Percentiles rank a stretch among this genome's conserved stretches.
Conservation (phyloP, 2,329 filamentous ascomycete genomes). For the Dothideomycetes sp. region DNA sequence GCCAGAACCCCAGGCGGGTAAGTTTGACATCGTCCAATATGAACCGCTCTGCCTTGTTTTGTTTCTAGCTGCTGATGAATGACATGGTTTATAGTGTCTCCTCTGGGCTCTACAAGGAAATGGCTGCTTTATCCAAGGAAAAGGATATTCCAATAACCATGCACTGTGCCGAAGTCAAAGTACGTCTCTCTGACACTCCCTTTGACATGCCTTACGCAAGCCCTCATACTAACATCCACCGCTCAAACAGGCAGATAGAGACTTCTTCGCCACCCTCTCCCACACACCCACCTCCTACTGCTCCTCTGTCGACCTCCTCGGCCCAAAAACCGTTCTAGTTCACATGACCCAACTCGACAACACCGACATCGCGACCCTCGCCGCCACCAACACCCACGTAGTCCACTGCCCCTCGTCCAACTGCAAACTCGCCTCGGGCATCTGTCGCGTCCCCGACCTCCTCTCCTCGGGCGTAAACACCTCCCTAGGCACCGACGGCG, state of each 20-base stretch:
- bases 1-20: slow-evolving; percentile 26
- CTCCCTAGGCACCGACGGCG: slow-evolving; percentile 40
- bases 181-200: too few relatives aligned
- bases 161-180: slow-evolving; percentile 25
- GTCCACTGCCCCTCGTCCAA: slow-evolving; percentile 43
- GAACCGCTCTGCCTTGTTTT: too few relatives aligned
- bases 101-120: slow-evolving; percentile 22
- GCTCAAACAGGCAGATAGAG: slow-evolving; percentile 20
- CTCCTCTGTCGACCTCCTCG: slow-evolving; percentile 26
- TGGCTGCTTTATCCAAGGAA: slow-evolving; percentile 20
- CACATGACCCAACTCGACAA: slow-evolving; percentile 43
- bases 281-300: slow-evolving; percentile 36
- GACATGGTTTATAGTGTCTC: slow-evolving; percentile 18
- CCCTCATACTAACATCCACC: too few relatives aligned
- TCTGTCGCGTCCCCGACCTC: slow-evolving; percentile 36
- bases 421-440: slow-evolving; percentile 40
- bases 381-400: slow-evolving; percentile 31
- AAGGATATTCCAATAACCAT: slow-evolving; percentile 26
- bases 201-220: too few relatives aligned
- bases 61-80: too few relatives aligned
- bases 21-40: too few relatives aligned
- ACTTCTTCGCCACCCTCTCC: slow-evolving; percentile 19
- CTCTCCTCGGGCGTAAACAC: slow-evolving; percentile 34
- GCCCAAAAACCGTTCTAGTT: slow-evolving; percentile 35
- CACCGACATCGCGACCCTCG: slow-evolving; percentile 29